phyloP scores from a whole-genome alignment of 257 asterid genomes.

The Solanum etuberosum region DNA sequence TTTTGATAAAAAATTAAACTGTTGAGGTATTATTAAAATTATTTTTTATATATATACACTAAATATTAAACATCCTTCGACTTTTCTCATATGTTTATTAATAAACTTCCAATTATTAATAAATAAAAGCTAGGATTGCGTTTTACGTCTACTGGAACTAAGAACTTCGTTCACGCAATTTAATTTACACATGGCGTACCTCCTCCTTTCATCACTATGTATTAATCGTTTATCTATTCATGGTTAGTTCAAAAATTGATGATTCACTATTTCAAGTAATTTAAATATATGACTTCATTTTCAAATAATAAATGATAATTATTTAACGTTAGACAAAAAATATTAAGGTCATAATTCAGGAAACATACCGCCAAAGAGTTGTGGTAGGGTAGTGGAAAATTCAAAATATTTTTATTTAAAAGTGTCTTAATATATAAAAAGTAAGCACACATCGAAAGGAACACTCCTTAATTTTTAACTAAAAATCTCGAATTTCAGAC shows the following conservation, averaged over 20 bases:
- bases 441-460: background rate
- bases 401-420: background rate
- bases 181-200: background rate
- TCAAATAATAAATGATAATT: background rate
- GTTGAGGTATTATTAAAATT: no score
- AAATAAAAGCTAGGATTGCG: background rate
- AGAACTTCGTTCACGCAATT: background rate
- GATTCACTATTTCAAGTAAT: background rate
- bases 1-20: no score
- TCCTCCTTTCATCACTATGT: background rate
- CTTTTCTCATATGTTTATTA: background rate
- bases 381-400: background rate
- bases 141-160: background rate
- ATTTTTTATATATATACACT: no score
- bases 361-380: background rate
- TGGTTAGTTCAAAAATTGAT: background rate
- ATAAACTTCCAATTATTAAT: background rate
- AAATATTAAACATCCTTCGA: no score
- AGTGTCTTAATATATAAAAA: background rate
- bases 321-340: background rate
- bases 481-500: fast-evolving
- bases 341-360: background rate
- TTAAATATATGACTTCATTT: background rate
- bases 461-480: fast-evolving
- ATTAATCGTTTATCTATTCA: background rate